Conservation (phyloP, 2,329 filamentous ascomycete genomes). For the Paecilomyces fulvus region DNA sequence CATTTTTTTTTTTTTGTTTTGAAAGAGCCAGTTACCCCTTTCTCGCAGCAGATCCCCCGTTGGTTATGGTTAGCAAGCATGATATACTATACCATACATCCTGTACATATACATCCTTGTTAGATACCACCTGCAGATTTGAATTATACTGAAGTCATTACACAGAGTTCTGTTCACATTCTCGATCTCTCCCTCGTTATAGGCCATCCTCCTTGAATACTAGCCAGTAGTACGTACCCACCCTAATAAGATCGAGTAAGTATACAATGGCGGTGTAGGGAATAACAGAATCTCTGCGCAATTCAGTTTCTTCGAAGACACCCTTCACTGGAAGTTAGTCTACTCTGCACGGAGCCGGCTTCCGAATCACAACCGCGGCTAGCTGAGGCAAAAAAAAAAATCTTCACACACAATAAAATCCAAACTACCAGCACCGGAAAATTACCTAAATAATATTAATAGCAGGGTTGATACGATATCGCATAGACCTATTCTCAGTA, state of each 20-base stretch:
- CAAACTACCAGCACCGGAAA: not conserved
- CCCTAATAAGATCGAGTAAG: not conserved
- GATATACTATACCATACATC: not conserved
- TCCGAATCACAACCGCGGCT: not conserved
- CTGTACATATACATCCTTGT: not conserved
- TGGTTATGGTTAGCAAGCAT: not conserved
- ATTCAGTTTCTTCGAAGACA: not conserved
- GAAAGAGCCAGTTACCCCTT: not conserved
- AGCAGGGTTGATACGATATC: not conserved
- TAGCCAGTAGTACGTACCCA: not conserved
- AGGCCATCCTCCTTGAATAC: too few species aligned
- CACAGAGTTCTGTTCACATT: not conserved
- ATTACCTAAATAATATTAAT: not conserved
- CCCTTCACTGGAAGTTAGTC: not conserved
- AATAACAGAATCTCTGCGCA: not conserved
- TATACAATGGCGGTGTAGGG: not conserved
- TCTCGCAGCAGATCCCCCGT: not conserved
- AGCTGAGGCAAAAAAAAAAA: not conserved
- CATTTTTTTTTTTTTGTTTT: not conserved
- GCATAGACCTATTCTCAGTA: not conserved
- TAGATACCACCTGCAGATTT: not conserved
- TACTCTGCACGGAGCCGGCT: not conserved
- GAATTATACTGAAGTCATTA: not conserved
- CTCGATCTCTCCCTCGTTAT: too few species aligned
- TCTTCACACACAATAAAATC: not conserved